Percentiles rank a stretch among this genome's conserved stretches.
Conservation (phyloP, 148 eudicot species). For the Diospyros kaki region DNA sequence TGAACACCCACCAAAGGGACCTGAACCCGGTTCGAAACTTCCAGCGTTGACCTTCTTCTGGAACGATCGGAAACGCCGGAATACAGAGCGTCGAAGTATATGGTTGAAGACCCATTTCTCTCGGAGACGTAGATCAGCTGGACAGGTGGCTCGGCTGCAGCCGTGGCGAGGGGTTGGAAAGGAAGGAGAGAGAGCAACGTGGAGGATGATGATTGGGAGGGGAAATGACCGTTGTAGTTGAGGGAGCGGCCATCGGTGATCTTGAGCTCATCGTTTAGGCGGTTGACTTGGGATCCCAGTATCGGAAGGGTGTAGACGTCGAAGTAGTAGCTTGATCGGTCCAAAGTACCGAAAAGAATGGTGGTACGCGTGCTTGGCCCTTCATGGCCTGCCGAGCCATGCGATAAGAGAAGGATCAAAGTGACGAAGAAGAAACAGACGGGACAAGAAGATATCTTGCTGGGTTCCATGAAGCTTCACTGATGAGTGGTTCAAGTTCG, state of each 20-base stretch:
- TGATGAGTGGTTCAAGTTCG: no score
- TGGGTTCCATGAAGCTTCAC: no score
- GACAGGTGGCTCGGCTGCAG: constrained; percentile 13
- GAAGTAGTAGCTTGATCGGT: constrained; percentile 51
- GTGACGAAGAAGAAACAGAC: neutral
- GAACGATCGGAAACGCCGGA: constrained; percentile 12
- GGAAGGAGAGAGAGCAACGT: constrained; percentile 16
- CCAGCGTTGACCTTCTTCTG: constrained; percentile 29
- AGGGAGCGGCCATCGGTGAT: constrained; percentile 61
- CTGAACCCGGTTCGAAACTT: constrained; percentile 28
- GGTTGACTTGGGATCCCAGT: constrained; percentile 1
- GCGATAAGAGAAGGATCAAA: neutral
- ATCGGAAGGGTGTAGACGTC: constrained; percentile 64
- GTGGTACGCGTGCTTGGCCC: constrained; percentile 11
- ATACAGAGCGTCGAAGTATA: constrained; percentile 43
- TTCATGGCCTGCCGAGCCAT: neutral
- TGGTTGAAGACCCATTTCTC: constrained; percentile 30
- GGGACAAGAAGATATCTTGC: no score
- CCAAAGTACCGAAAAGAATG: constrained; percentile 56
- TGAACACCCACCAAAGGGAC: constrained; percentile 26
- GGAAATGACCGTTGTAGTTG: constrained; percentile 78
- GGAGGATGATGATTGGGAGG: constrained; percentile 24
- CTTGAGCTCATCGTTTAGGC: neutral
- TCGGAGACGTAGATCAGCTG: constrained; percentile 32
- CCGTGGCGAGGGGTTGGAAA: constrained; percentile 5